A percentile compares a stretch with the other conserved stretches of the same genome.
Conservation (phyloP, 2,329 filamentous ascomycete genomes). For the Coniochaeta prunicola region DNA sequence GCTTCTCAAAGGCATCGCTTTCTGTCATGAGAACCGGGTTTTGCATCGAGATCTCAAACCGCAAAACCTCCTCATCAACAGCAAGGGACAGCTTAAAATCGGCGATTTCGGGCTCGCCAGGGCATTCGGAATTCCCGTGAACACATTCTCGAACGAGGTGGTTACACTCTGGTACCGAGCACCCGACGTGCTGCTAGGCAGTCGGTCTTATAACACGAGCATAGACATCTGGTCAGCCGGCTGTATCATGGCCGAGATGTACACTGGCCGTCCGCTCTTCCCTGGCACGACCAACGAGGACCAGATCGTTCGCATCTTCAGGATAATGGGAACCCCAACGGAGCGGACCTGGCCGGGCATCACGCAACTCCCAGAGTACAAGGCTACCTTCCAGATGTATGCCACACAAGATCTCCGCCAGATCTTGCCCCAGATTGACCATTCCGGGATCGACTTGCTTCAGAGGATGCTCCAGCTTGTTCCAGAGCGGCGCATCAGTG, state of each 20-base stretch:
- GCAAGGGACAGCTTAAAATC: constrained; percentile 81
- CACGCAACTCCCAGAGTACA: constrained; percentile 94
- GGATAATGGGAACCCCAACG: constrained; percentile 95
- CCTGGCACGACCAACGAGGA: constrained; percentile 98
- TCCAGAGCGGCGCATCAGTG: constrained; percentile 85
- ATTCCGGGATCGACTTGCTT: constrained; percentile 77
- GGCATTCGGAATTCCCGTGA: constrained; percentile 94
- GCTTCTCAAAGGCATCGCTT: constrained; percentile 88
- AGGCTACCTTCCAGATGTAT: constrained; percentile 89
- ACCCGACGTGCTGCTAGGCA: constrained; percentile 89
- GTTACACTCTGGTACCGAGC: constrained; percentile 97
- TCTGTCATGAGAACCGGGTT: constrained; percentile 95
- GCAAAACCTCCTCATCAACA: constrained; percentile 93
- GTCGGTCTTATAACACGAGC: constrained; percentile 96
- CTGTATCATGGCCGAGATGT: constrained; percentile 99
- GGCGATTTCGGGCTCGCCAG: constrained; percentile 91
- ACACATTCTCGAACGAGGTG: constrained; percentile 97
- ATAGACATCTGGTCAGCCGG: constrained; percentile 99
- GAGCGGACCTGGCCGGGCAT: constrained; percentile 96
- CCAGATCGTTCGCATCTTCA: constrained; percentile 93
- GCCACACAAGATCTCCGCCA: constrained; percentile 82
- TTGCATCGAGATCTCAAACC: constrained; percentile 94
- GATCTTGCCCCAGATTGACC: constrained; percentile 87
- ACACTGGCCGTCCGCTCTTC: constrained; percentile 89
- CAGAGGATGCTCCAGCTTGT: constrained; percentile 87